Conservation (phyloP, 2,329 filamentous ascomycete genomes). For the Neofusicoccum kwambonambiense region DNA sequence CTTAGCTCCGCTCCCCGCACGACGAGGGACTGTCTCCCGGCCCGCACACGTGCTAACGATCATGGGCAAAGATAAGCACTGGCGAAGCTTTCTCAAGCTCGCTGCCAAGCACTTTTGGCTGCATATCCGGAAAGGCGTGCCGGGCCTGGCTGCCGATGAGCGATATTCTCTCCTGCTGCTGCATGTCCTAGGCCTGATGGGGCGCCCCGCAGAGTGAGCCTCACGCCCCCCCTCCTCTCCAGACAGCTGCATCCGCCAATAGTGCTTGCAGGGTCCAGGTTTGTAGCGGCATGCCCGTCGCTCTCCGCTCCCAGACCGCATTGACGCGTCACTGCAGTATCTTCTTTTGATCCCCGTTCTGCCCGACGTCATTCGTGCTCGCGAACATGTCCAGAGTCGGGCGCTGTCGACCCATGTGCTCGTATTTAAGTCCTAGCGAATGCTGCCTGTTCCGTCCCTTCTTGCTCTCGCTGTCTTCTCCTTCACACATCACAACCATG, state of each 20-base stretch:
- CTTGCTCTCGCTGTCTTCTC: neutral
- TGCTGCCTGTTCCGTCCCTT: conserved; percentile 31
- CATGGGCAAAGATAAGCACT: neutral
- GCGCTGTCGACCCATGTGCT: too few relatives aligned
- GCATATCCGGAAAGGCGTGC: neutral
- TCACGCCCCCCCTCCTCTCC: neutral
- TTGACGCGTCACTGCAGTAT: neutral
- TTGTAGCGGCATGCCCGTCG: too few relatives aligned
- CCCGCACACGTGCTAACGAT: neutral
- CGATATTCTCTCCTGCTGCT: neutral
- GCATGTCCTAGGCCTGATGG: neutral
- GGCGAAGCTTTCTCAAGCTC: neutral
- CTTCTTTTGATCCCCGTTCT: too few relatives aligned
- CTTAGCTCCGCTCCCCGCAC: neutral
- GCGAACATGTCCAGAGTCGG: too few relatives aligned
- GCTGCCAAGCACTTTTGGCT: neutral
- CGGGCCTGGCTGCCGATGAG: neutral
- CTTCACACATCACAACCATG: conserved; percentile 5
- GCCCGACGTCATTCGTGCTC: too few relatives aligned
- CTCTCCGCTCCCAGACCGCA: neutral
- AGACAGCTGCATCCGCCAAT: neutral
- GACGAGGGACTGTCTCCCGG: too few relatives aligned
- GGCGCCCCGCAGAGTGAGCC: neutral
- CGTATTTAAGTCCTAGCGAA: neutral
- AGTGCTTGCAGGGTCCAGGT: too few relatives aligned